Base-by-base conservation (phyloP, 208 protist species). In the Trypanosoma cruzi region DNA sequence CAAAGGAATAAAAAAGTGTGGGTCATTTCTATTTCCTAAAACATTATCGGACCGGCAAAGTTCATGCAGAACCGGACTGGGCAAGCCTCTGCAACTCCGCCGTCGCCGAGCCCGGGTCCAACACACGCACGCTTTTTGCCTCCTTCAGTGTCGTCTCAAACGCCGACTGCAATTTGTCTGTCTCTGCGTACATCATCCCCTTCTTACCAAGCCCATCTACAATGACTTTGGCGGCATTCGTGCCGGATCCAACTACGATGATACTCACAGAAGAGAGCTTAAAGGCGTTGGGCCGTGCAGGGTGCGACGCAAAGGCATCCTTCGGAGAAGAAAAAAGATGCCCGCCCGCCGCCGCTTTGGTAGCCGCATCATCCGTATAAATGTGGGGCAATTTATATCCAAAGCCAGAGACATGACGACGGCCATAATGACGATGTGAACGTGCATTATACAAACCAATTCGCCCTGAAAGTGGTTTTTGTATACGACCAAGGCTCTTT, bases 401-500 rank as follows among this genome's bases (percentile, higher is more conserved):
- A 79, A 85, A 92, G 65, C 85, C 85, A 34, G 77, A 83, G 26
- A 93, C 85, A 62, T 93, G 79, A 28, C 90, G 90, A 50, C 86
- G 83, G 20, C 82, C 82, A 64, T 82, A 76, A 50, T 85, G 71
- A 74, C 90, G 90, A 75, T 96, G 90, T 3, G 88, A 94, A 26
- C 86, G 63, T 32, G 88, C 74, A 40, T 71, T 52, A 18, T 84
- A 79, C 14, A 94, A 66, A 22, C 88, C 88, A 59, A 94, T 40
- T n/a, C 90, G 90, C 8, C 75, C 77, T 2, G 90, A 79, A 64
- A 96, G 80, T 28, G 74, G 64, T 49, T 77, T 75, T 68, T 96
- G 90, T 72, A 92, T 84, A 52, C 88, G 88, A 5, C 72, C 24
- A 48, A 79, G 31, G 28, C 87, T 79, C 14, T 59, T 42, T 61